These are phyloP conservation scores for Ogataea siamensis DNA, from an alignment of 805 yeast genomes.

Conservation along the genomic window DNA sequence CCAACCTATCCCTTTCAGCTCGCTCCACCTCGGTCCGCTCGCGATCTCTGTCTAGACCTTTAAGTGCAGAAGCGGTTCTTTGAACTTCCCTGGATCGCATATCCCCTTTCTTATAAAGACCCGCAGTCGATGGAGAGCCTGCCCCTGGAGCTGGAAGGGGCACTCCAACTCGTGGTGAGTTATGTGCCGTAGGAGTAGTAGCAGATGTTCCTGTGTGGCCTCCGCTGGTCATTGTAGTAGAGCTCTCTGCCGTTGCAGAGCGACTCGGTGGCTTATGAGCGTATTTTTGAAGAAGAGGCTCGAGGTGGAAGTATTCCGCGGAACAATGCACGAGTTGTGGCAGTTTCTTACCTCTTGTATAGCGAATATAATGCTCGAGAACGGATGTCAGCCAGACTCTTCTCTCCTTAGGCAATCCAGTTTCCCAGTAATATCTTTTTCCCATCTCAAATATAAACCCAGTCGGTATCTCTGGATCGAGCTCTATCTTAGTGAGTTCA, in stretches of 20 bases:
- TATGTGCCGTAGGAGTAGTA: slow-evolving; percentile 11
- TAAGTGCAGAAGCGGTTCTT: slow-evolving; percentile 6
- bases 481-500: slow-evolving; percentile 58
- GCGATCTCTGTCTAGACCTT: slow-evolving; percentile 5
- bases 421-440: slow-evolving; percentile 84
- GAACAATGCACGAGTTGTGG: slow-evolving; percentile 54
- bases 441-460: slow-evolving; percentile 63
- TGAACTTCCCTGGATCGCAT: slow-evolving; percentile 4
- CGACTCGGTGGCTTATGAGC: slow-evolving; percentile 5
- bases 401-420: slow-evolving; percentile 55
- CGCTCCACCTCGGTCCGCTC: slow-evolving; percentile 1
- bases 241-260: slow-evolving; percentile 15
- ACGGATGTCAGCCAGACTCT: slow-evolving; percentile 55
- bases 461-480: slow-evolving; percentile 49
- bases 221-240: slow-evolving; percentile 10
- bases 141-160: neutral
- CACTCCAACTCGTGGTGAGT: slow-evolving; percentile 1
- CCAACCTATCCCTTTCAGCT: neutral
- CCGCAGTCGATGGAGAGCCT: neutral
- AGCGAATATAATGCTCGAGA: slow-evolving; percentile 51
- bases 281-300: slow-evolving; percentile 18
- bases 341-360: slow-evolving; percentile 48
- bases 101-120: neutral
- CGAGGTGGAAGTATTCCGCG: slow-evolving; percentile 35
- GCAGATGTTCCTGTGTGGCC: slow-evolving; percentile 15